These are phyloP conservation scores for Diplodia corticola DNA, from an alignment of 2,329 filamentous ascomycete genomes.

Conservation along the genomic window DNA sequence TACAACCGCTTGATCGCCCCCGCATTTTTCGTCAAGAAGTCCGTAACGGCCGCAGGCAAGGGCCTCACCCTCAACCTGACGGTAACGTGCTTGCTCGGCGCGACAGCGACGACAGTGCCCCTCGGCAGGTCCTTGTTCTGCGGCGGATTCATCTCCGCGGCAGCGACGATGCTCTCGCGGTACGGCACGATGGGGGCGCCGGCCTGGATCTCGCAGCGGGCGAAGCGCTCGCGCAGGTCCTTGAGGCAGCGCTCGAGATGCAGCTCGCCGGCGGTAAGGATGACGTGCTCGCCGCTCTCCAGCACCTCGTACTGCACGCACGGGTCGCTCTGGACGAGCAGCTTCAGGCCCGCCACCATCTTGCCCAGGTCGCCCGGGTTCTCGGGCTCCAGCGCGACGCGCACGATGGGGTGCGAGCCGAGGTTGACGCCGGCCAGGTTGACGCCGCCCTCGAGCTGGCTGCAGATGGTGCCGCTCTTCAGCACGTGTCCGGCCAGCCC, in stretches of 20 bases:
- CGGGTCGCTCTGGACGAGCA: constrained; percentile 92
- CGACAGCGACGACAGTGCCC: constrained; percentile 73
- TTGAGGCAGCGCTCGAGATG: constrained; percentile 93
- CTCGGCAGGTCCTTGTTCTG: constrained; percentile 83
- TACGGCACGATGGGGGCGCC: constrained; percentile 95
- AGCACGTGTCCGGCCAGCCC: constrained; percentile 91
- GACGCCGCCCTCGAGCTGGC: constrained; percentile 78
- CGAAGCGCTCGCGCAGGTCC: constrained; percentile 88
- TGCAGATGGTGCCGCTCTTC: constrained; percentile 93
- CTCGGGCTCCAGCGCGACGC: constrained; percentile 89
- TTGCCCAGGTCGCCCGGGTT: constrained; percentile 90
- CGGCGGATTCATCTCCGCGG: constrained; percentile 87
- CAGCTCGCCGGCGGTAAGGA: constrained; percentile 89
- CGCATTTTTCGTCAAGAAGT: constrained; percentile 80
- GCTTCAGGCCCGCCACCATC: constrained; percentile 83
- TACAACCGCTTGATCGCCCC: constrained; percentile 78
- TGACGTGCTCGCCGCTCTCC: constrained; percentile 88
- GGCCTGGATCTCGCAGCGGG: constrained; percentile 89
- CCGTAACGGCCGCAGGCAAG: constrained; percentile 73
- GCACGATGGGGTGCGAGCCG: constrained; percentile 85
- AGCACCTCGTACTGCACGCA: constrained; percentile 96
- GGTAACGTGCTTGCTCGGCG: constrained; percentile 82
- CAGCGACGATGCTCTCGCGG: constrained; percentile 83
- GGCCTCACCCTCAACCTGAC: constrained; percentile 76
- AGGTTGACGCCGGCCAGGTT: constrained; percentile 87